A percentile compares a stretch with the other conserved stretches of the same genome.
Conservation (phyloP, 176 grass and related monocot species). For the Triticum monococcum region DNA sequence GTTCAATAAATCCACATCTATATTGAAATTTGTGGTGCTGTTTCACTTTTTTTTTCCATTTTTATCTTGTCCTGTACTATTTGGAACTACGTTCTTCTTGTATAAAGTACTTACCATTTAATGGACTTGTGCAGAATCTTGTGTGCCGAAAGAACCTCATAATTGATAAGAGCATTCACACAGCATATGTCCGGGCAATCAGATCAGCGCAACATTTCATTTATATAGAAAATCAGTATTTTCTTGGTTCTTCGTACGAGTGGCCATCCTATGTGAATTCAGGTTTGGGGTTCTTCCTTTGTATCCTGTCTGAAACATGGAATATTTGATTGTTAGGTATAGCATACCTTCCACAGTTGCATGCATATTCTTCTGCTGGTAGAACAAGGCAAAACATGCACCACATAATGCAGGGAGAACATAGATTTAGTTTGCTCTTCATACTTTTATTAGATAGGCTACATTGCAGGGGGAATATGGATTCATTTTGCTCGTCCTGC, state of each 20-base stretch:
- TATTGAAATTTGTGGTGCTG: neutral
- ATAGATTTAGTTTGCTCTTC: neutral
- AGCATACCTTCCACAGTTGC: neutral
- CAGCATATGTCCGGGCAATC: conserved; percentile 91
- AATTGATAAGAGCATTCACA: conserved; percentile 98
- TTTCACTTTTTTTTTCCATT: too few relatives aligned
- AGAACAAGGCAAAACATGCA: neutral
- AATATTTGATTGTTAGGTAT: neutral
- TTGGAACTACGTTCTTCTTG: conserved; percentile 17
- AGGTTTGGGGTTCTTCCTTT: conserved; percentile 45
- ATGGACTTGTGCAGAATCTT: conserved; percentile 71
- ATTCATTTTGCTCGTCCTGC: neutral
- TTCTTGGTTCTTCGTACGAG: conserved; percentile 91
- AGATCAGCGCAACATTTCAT: conserved; percentile 96
- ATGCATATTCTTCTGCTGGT: neutral
- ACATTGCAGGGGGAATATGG: neutral
- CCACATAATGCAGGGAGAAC: neutral
- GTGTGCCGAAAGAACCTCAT: conserved; percentile 79
- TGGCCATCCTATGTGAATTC: conserved; percentile 84
- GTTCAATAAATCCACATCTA: conserved; percentile 1
- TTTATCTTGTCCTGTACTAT: conserved; percentile 2
- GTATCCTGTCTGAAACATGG: neutral
- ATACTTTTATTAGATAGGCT: neutral
- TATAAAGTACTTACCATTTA: neutral
- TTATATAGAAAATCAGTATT: conserved; percentile 99